Evolutionary conservation across 352 stramenopile species (phyloP).

Genomic region (Phytophthora vignae): DNA sequence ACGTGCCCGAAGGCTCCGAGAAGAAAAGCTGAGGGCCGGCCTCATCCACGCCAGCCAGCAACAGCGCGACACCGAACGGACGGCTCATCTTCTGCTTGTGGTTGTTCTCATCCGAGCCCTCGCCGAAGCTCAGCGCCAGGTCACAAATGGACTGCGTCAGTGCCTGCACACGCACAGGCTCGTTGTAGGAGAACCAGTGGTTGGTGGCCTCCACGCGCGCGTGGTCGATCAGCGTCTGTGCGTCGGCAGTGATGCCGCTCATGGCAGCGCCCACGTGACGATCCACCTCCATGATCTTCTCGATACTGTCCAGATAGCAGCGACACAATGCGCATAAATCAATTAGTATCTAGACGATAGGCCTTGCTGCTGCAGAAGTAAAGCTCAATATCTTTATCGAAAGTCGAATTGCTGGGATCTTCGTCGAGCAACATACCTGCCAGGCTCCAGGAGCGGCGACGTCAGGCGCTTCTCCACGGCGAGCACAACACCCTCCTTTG

Average conservation of each 20-base stretch:
- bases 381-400: neutral
- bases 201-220: constrained; percentile 99
- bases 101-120: constrained; percentile 93
- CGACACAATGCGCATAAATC: neutral
- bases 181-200: constrained; percentile 98
- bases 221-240: constrained; percentile 99
- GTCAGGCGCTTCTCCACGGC: constrained; percentile 99
- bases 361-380: neutral
- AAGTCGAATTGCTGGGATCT: neutral
- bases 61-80: constrained; percentile 98
- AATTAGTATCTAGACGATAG: constrained; percentile 1
- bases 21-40: constrained; percentile 96
- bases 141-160: constrained; percentile 99
- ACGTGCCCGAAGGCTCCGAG: constrained; percentile 98
- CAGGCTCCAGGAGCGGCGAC: constrained; percentile 95
- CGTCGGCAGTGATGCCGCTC: constrained; percentile 98
- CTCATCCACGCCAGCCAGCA: constrained; percentile 97
- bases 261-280: constrained; percentile 98
- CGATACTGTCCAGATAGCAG: constrained; percentile 84
- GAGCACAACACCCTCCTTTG: constrained; percentile 97
- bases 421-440: constrained; percentile 55
- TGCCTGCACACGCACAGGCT: constrained; percentile 98
- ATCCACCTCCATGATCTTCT: constrained; percentile 99
- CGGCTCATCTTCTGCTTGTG: constrained; percentile 98
- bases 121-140: constrained; percentile 96